Percentiles rank a stretch among this genome's conserved stretches.
Conservation (phyloP, 371 early-diverging fungal species). For the Mucor indicus region DNA sequence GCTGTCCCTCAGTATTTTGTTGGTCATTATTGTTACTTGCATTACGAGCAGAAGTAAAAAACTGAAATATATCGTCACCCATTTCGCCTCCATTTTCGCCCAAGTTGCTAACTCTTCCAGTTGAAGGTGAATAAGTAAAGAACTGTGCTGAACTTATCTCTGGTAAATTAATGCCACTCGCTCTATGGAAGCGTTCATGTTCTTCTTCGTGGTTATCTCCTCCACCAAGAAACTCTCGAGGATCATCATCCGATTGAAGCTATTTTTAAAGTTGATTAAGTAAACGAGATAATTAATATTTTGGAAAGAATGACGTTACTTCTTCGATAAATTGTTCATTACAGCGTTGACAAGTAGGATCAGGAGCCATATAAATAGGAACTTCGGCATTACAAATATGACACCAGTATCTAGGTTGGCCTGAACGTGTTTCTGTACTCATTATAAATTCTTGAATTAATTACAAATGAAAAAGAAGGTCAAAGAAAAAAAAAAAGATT, state of each 20-base stretch:
- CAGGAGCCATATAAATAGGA: conserved; percentile 47
- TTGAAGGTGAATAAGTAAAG: conserved; percentile 11
- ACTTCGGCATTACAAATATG: conserved; percentile 41
- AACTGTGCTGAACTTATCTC: conserved; percentile 10
- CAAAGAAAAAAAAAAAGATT: too few relatives aligned
- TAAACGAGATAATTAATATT: not conserved
- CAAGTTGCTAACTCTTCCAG: conserved; percentile 6
- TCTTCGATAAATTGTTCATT: conserved; percentile 66
- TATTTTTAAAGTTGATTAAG: not conserved
- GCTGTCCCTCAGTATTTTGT: too few relatives aligned
- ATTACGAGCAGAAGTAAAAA: conserved; percentile 9
- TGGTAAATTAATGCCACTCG: conserved; percentile 1
- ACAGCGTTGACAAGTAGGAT: conserved; percentile 65
- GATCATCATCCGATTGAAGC: conserved; percentile 29
- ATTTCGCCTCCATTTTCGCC: conserved; percentile 9
- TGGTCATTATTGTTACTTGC: not conserved
- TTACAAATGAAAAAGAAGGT: too few relatives aligned
- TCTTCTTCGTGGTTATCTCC: conserved; percentile 1
- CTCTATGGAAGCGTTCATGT: not conserved
- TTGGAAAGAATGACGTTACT: conserved; percentile 27
- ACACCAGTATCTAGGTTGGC: conserved; percentile 39
- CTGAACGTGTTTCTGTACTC: conserved; percentile 17
- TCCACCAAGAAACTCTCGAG: conserved; percentile 35
- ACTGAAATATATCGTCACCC: conserved; percentile 27
- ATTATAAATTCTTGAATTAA: too few relatives aligned